Evolutionary conservation across 371 early-diverging fungal species (phyloP).

Genomic region (Mucor saturninus): DNA sequence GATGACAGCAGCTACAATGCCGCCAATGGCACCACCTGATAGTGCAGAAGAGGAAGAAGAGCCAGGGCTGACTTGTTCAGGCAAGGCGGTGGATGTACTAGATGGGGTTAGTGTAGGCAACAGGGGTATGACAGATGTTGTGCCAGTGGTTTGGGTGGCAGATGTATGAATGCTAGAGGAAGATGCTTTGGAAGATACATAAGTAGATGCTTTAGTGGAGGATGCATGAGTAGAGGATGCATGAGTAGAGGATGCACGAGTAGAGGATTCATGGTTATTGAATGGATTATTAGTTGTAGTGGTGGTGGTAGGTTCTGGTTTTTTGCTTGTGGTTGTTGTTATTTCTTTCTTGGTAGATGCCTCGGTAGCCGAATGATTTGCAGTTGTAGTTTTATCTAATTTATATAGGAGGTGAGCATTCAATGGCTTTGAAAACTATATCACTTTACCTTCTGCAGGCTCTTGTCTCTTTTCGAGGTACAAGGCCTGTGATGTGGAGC

Average conservation of each 20-base stretch:
- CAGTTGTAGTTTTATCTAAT: too few relatives aligned
- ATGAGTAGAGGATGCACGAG: not conserved
- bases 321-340: slow-evolving; percentile 1
- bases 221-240: not conserved
- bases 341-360: not conserved
- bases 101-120: not conserved
- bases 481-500: slow-evolving; percentile 10
- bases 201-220: not conserved
- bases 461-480: slow-evolving; percentile 15
- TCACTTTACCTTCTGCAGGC: not conserved
- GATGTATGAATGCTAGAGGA: not conserved
- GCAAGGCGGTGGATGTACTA: not conserved
- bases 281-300: not conserved
- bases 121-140: not conserved
- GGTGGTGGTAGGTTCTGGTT: not conserved
- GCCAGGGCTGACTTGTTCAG: too few relatives aligned
- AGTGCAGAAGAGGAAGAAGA: slow-evolving; percentile 2
- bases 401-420: too few relatives aligned
- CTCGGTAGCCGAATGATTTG: too few relatives aligned
- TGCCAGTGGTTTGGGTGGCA: not conserved
- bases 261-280: too few relatives aligned
- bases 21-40: slow-evolving; percentile 34
- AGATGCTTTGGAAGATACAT: not conserved
- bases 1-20: slow-evolving; percentile 35
- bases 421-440: too few relatives aligned